A percentile compares a stretch with the other conserved stretches of the same genome.
phyloP scores from a whole-genome alignment of 768 basidiomycete species.

The Gloeophyllum trabeum region DNA sequence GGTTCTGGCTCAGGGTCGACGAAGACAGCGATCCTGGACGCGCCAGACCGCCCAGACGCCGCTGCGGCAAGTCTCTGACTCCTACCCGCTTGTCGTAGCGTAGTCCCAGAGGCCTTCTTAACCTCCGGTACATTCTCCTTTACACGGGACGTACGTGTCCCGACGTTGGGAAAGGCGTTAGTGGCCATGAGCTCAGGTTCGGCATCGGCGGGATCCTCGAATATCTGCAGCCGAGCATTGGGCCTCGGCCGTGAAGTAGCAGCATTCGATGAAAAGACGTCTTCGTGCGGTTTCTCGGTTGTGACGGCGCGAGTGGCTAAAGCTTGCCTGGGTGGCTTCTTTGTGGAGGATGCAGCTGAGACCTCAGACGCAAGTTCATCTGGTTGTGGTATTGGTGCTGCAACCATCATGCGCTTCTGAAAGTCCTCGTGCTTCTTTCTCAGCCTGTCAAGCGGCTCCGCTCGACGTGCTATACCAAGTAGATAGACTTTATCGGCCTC shows the following conservation, averaged over 20 bases:
- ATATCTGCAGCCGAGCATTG: conserved; percentile 55
- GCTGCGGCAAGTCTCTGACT: conserved; percentile 38
- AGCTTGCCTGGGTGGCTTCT: conserved; percentile 19
- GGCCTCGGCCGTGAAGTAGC: conserved; percentile 24
- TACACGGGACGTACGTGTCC: conserved; percentile 65
- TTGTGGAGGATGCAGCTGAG: no score
- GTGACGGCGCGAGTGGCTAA: conserved; percentile 29
- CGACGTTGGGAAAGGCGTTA: conserved; percentile 60
- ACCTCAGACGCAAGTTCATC: conserved; percentile 20
- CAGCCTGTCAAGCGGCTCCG: conserved; percentile 70
- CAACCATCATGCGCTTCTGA: conserved; percentile 81
- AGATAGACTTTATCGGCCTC: conserved; percentile 85
- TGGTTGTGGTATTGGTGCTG: conserved; percentile 18
- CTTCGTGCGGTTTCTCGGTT: conserved; percentile 12
- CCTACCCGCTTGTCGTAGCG: conserved; percentile 51
- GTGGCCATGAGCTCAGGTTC: conserved; percentile 28
- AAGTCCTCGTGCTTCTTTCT: conserved; percentile 75
- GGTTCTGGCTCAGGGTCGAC: conserved; percentile 46
- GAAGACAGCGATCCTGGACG: conserved; percentile 54
- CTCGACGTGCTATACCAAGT: conserved; percentile 82
- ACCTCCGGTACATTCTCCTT: conserved; percentile 72
- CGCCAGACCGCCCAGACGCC: conserved; percentile 10
- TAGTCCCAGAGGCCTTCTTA: conserved; percentile 57
- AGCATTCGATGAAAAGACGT: conserved; percentile 19
- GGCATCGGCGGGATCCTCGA: conserved; percentile 58